Conservation (phyloP, 2,329 filamentous ascomycete species). For the Amauroascus niger region DNA sequence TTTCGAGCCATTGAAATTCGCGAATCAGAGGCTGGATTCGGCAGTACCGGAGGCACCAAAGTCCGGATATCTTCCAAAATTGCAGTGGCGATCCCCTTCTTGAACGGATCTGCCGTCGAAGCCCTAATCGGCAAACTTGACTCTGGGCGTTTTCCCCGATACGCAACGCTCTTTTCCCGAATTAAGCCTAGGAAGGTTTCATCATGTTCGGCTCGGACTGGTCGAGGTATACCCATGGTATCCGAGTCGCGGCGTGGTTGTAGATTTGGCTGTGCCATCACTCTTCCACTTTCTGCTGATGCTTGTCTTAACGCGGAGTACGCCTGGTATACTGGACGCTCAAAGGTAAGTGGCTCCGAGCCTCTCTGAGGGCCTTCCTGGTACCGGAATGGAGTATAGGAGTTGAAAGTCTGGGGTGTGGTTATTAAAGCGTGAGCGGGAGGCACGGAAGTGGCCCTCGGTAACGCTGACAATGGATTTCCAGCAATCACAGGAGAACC, state of each 20-base stretch:
- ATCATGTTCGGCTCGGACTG: constrained; percentile 28
- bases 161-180: constrained; percentile 38
- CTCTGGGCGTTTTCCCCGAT: constrained; percentile 24
- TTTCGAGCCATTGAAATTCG: constrained; percentile 27
- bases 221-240: constrained; percentile 3
- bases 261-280: constrained; percentile 30
- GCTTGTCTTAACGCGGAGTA: constrained; percentile 41
- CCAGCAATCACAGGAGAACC: background rate
- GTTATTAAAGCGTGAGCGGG: constrained; percentile 17
- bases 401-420: constrained; percentile 19
- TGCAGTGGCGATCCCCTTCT: constrained; percentile 22
- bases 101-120: constrained; percentile 26
- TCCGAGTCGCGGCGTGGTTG: background rate
- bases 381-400: constrained; percentile 40
- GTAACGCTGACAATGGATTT: constrained; percentile 2
- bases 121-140: constrained; percentile 23
- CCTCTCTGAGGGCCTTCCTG: constrained; percentile 35
- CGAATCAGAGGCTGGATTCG: constrained; percentile 28
- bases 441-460: constrained; percentile 17
- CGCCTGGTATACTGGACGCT: constrained; percentile 38
- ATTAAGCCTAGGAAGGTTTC: constrained; percentile 42
- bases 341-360: constrained; percentile 31
- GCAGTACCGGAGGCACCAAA: constrained; percentile 28
- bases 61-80: constrained; percentile 30
- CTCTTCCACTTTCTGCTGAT: constrained; percentile 36